These are phyloP conservation scores for Thraustochytrium sp. DNA, from an alignment of 352 stramenopile genomes.

Conservation along the genomic window DNA sequence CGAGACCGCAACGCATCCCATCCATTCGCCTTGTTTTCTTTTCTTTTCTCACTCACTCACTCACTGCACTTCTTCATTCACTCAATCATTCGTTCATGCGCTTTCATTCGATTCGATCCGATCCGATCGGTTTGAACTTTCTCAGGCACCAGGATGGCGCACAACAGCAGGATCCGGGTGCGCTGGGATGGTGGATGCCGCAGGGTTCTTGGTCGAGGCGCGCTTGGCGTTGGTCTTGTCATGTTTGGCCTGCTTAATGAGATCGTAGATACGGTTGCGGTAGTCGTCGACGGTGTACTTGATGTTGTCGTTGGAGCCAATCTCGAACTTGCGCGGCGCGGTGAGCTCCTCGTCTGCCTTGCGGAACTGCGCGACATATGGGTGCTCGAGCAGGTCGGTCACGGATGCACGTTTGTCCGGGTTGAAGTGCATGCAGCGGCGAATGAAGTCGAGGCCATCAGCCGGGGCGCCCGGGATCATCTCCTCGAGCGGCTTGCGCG, in stretches of 20 bases:
- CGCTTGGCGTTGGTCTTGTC: slow-evolving; percentile 59
- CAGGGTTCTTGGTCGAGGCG: background rate
- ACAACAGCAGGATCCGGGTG: background rate
- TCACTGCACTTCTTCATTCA: no score
- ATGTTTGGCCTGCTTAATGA: slow-evolving; percentile 88
- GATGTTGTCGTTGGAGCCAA: slow-evolving; percentile 86
- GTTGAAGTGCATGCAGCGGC: slow-evolving; percentile 82
- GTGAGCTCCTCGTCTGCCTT: slow-evolving; percentile 85
- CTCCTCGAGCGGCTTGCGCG: slow-evolving; percentile 68
- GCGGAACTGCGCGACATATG: slow-evolving; percentile 89
- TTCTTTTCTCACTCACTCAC: no score
- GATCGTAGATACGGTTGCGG: slow-evolving; percentile 78
- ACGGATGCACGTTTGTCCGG: slow-evolving; percentile 77
- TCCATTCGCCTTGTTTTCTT: no score
- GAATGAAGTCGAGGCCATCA: slow-evolving; percentile 79
- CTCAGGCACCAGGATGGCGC: no score
- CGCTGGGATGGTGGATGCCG: background rate
- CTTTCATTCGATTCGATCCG: no score
- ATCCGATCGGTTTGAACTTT: no score
- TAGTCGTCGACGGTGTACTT: slow-evolving; percentile 88
- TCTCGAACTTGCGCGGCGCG: slow-evolving; percentile 60
- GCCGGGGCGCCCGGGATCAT: slow-evolving; percentile 74
- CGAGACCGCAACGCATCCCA: no score
- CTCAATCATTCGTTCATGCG: no score
- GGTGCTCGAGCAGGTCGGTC: slow-evolving; percentile 77